phyloP scores from a whole-genome alignment of 305 asterid genomes.

The Solanum chacoense region DNA sequence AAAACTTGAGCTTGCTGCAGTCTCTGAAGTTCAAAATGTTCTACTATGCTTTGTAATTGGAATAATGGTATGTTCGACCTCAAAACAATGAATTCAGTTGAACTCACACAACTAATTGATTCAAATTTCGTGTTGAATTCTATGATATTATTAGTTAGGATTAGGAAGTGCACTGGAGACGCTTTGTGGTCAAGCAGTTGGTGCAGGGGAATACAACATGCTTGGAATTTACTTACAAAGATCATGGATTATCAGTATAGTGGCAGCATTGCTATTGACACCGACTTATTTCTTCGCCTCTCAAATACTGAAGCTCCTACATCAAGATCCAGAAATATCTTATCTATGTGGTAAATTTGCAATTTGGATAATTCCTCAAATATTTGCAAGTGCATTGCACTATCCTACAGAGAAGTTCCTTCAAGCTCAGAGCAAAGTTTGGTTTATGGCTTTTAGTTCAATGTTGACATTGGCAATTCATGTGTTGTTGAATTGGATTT shows the following conservation, averaged over 20 bases:
- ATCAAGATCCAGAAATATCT: slow-evolving; percentile 8
- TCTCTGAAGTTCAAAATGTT: slow-evolving; percentile 66
- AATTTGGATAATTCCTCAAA: slow-evolving; percentile 16
- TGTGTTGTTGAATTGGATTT: slow-evolving; percentile 18
- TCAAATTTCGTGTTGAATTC: background rate
- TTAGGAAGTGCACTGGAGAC: slow-evolving; percentile 31
- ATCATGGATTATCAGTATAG: slow-evolving; percentile 16
- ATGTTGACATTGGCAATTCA: slow-evolving; percentile 13
- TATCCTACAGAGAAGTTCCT: slow-evolving; percentile 22
- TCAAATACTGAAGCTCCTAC: slow-evolving; percentile 1
- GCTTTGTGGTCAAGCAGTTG: slow-evolving; percentile 31
- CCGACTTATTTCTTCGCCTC: slow-evolving; percentile 12
- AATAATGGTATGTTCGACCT: slow-evolving; percentile 37
- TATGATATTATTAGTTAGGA: slow-evolving; percentile 11
- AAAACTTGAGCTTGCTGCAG: slow-evolving; percentile 66
- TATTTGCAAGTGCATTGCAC: slow-evolving; percentile 15
- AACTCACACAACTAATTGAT: background rate
- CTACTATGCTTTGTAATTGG: slow-evolving; percentile 65
- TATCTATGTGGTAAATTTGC: slow-evolving; percentile 22
- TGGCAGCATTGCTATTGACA: slow-evolving; percentile 7
- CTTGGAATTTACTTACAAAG: slow-evolving; percentile 26
- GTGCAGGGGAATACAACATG: slow-evolving; percentile 20
- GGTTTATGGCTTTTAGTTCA: slow-evolving; percentile 21
- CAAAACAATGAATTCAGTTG: background rate
- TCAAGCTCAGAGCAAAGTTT: slow-evolving; percentile 23